Evolutionary conservation across 352 stramenopile species (phyloP), one percentile per base, ranked within the genome.

Genomic region (Peronospora tabacina): DNA sequence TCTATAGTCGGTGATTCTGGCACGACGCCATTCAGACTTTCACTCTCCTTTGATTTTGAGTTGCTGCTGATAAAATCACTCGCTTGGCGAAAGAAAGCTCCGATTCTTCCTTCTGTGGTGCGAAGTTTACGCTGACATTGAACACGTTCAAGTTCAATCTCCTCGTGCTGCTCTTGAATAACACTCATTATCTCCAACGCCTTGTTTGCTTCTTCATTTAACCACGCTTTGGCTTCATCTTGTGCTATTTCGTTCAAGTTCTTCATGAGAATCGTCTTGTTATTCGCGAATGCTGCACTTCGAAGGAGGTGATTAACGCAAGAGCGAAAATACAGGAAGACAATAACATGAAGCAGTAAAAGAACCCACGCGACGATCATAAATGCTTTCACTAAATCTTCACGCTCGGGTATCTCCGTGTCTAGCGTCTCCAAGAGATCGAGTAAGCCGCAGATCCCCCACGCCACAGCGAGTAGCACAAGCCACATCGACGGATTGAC

Each of bases 401-500:
- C 47, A 24, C 37, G 49, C 35, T 70, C 58, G 0, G 57, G 44
- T 1, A 58, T 15, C 3, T 67, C 32, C 2, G 51, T n/a, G 6
- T 58, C 28, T 5, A 66, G 2, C 0, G 42, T 7, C 15, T 62
- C 1, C 9, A 73, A 20, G 2, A 67, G 12, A 15, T 7, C 13
- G 0, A 66, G 33, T 2, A 56, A 36, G 0, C 54, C 55, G 35
- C 68, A 66, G 44, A 86, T 53, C 0, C 19, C 48, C 68, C 72
- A 86, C 0, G 68, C 70, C 7, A 82, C 57, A 9, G 49, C 44
- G 0, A 86, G 49, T 10, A 86, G 52, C 5, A 86, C 28, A 2
- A 84, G 33, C 75, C 72, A 90, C 58, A 75, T 85, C 3, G 67
- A 77, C 13, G 83, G 66, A 26, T 87, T 53, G 6, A 90, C 76